phyloP scores from a whole-genome alignment of 2,329 filamentous ascomycete species.

The Trichoderma hamatum region DNA sequence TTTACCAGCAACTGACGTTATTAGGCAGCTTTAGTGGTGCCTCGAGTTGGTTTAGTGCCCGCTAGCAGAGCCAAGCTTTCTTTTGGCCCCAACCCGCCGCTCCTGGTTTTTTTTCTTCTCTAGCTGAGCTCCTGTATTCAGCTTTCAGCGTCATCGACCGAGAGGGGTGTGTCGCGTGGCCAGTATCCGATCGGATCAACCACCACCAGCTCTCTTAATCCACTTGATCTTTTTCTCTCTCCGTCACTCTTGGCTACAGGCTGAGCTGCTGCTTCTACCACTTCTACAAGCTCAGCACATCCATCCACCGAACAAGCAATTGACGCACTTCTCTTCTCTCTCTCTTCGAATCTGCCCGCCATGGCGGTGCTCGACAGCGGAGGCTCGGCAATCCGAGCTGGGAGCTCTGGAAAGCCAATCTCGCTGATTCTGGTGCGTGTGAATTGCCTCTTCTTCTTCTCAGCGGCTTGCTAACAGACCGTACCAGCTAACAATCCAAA shows the following conservation, averaged over 20 bases:
- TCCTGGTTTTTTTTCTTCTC: background rate
- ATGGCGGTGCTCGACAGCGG: conserved; percentile 31
- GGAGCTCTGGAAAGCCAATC: conserved; percentile 31
- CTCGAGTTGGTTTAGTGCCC: background rate
- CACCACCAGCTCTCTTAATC: background rate
- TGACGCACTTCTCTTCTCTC: background rate
- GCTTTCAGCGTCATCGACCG: background rate
- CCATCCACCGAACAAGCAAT: background rate
- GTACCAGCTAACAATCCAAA: conserved; percentile 70
- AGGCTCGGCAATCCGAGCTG: conserved; percentile 22
- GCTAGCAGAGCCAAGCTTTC: conserved; percentile 1
- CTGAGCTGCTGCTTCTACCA: background rate
- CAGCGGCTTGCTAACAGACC: background rate
- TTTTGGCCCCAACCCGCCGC: background rate
- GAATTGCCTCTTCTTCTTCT: conserved; percentile 29
- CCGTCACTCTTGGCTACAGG: background rate
- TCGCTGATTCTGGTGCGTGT: conserved; percentile 34
- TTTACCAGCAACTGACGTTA: background rate
- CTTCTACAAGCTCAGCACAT: background rate
- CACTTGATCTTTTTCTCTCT: background rate
- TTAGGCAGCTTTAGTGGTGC: background rate
- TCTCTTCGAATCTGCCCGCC: conserved; percentile 9
- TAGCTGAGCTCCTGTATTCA: background rate
- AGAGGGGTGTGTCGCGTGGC: conserved; percentile 6
- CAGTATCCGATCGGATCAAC: background rate